phyloP scores from a whole-genome alignment of 2,329 filamentous ascomycete species.

The Rasamsonia emersonii region DNA sequence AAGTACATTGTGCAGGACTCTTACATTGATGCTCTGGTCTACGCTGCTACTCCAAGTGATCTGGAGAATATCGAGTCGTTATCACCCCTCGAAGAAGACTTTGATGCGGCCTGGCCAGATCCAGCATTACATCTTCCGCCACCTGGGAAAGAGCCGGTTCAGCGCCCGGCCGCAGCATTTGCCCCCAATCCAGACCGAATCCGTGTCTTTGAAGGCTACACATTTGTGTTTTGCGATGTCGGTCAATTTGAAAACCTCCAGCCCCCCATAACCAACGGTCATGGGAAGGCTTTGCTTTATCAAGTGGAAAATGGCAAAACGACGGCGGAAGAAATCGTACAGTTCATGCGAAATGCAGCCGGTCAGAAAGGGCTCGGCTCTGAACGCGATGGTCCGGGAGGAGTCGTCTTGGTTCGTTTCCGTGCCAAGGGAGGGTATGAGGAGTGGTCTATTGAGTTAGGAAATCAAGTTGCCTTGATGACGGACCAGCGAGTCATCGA shows the following conservation, averaged over 20 bases:
- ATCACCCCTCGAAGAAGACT: slow-evolving; percentile 66
- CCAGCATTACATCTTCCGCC: slow-evolving; percentile 64
- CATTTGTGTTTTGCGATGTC: slow-evolving; percentile 75
- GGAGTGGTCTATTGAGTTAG: slow-evolving; percentile 63
- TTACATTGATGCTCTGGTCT: slow-evolving; percentile 65
- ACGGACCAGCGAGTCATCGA: slow-evolving; percentile 77
- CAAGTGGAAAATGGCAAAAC: slow-evolving; percentile 56
- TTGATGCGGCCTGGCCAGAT: slow-evolving; percentile 69
- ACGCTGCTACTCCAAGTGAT: slow-evolving; percentile 46
- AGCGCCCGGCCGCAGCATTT: slow-evolving; percentile 61
- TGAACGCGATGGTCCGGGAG: slow-evolving; percentile 56
- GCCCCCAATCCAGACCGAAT: slow-evolving; percentile 57
- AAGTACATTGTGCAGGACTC: slow-evolving; percentile 64
- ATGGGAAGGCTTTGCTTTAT: slow-evolving; percentile 70
- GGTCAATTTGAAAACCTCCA: slow-evolving; percentile 68
- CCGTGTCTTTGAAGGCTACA: slow-evolving; percentile 76
- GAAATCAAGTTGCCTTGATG: slow-evolving; percentile 58
- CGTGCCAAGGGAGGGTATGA: slow-evolving; percentile 49
- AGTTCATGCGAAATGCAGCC: slow-evolving; percentile 65
- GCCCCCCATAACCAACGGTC: slow-evolving; percentile 65
- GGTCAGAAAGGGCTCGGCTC: slow-evolving; percentile 63
- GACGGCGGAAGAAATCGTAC: slow-evolving; percentile 64
- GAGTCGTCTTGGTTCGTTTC: slow-evolving; percentile 68
- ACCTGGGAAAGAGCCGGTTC: slow-evolving; percentile 64
- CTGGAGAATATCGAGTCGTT: slow-evolving; percentile 43